These are phyloP conservation scores for Chaetothyriales sp. DNA, from an alignment of 2,329 filamentous ascomycete genomes.

Conservation along the genomic window DNA sequence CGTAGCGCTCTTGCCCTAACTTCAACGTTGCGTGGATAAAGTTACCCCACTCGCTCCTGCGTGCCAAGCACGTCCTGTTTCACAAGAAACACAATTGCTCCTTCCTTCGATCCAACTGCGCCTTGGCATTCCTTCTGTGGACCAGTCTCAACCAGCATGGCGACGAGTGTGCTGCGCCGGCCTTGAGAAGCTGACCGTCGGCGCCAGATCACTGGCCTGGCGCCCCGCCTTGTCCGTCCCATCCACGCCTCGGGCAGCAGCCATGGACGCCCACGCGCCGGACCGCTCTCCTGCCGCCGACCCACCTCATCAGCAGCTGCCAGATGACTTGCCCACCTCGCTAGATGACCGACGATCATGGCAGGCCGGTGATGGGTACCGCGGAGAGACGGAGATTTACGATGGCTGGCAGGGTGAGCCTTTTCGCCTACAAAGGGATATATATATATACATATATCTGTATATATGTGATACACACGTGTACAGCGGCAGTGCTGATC, in stretches of 20 bases:
- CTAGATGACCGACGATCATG: slow-evolving; percentile 71
- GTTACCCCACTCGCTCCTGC: not conserved
- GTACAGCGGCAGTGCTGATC: not conserved
- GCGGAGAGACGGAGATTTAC: slow-evolving; percentile 82
- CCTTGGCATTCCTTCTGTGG: not conserved
- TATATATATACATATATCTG: not conserved
- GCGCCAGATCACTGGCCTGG: not conserved
- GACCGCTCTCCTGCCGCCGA: not conserved
- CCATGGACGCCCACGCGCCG: slow-evolving; percentile 1
- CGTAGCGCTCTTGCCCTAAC: no score
- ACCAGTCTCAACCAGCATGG: not conserved
- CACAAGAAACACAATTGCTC: not conserved
- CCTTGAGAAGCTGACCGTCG: not conserved
- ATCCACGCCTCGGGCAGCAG: not conserved
- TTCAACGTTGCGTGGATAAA: no score
- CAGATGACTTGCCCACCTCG: slow-evolving; percentile 74
- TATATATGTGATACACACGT: no score
- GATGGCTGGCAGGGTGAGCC: slow-evolving; percentile 88
- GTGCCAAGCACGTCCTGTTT: not conserved
- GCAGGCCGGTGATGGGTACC: slow-evolving; percentile 33
- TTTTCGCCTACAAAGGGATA: not conserved
- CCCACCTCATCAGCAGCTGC: slow-evolving; percentile 38
- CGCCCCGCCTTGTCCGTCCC: not conserved
- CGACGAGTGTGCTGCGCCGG: not conserved
- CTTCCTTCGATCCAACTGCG: not conserved